Conservation (phyloP, 805 yeast genomes). For the Ogataea parapolymorpha region DNA sequence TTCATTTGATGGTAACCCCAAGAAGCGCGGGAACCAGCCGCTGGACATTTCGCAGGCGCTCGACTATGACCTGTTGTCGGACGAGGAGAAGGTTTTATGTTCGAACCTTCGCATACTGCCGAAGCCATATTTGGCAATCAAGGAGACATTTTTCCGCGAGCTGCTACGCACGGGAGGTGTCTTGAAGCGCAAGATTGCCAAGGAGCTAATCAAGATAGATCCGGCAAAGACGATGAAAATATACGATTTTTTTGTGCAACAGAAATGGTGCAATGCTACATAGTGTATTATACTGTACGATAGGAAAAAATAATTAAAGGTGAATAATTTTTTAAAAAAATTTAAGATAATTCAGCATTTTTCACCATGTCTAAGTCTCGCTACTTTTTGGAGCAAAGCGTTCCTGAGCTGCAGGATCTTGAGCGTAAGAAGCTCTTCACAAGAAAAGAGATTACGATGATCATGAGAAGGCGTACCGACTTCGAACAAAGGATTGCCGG, state of each 20-base stretch:
- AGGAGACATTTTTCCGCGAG: conserved; percentile 85
- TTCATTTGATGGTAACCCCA: conserved; percentile 12
- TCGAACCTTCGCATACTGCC: conserved; percentile 81
- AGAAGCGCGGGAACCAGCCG: conserved; percentile 46
- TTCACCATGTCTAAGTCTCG: conserved; percentile 34
- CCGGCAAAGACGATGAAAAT: conserved; percentile 81
- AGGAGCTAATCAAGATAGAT: conserved; percentile 80
- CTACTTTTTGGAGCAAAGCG: conserved; percentile 61
- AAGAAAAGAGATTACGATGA: conserved; percentile 73
- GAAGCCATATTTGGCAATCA: conserved; percentile 90
- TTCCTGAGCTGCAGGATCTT: conserved; percentile 90
- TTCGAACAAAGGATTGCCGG: conserved; percentile 88
- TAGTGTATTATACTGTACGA: conserved; percentile 11
- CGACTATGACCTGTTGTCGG: conserved; percentile 76
- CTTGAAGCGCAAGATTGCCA: conserved; percentile 78
- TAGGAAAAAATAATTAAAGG: conserved; percentile 4
- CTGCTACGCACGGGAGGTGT: conserved; percentile 81
- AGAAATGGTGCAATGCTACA: conserved; percentile 68
- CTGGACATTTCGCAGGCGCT: conserved; percentile 73
- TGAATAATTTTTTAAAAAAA: neutral
- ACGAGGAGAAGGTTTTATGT: conserved; percentile 87
- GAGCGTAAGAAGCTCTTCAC: conserved; percentile 77
- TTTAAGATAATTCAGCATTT: neutral
- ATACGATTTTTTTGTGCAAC: conserved; percentile 88
- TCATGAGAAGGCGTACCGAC: conserved; percentile 92